phyloP scores from a whole-genome alignment of 495 filamentous ascomycete genomes.

The Tirmania nivea region DNA sequence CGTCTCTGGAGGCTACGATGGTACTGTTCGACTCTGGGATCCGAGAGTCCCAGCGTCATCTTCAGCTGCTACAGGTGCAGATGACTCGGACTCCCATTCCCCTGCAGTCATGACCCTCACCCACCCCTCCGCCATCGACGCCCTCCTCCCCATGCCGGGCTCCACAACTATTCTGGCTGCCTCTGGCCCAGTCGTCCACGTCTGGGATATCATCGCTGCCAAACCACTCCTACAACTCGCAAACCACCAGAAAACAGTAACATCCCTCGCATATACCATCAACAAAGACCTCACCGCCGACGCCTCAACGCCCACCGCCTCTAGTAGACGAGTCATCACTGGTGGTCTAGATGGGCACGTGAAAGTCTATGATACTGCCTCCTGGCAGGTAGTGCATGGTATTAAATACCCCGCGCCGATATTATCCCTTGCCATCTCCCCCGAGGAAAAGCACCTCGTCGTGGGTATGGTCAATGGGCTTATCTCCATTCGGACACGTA shows the following conservation, averaged over 20 bases:
- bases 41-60: slow-evolving; percentile 38
- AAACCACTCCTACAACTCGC: slow-evolving; percentile 65
- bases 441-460: slow-evolving; percentile 69
- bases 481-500: slow-evolving; percentile 64
- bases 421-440: slow-evolving; percentile 53
- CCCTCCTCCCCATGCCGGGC: slow-evolving; percentile 60
- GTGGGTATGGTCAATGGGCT: slow-evolving; percentile 88
- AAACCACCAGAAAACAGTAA: slow-evolving; percentile 96
- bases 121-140: slow-evolving; percentile 69
- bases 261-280: slow-evolving; percentile 30
- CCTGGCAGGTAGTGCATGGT: slow-evolving; percentile 81
- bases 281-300: neutral
- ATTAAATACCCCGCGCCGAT: slow-evolving; percentile 83
- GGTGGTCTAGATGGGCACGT: slow-evolving; percentile 86
- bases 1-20: slow-evolving; percentile 80
- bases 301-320: slow-evolving; percentile 36
- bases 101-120: slow-evolving; percentile 68
- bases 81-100: neutral
- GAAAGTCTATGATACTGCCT: slow-evolving; percentile 80
- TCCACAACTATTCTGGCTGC: slow-evolving; percentile 72
- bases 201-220: slow-evolving; percentile 85
- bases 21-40: slow-evolving; percentile 87
- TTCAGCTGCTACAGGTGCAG: neutral
- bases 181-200: slow-evolving; percentile 67
- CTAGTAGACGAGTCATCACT: slow-evolving; percentile 45